These are phyloP conservation scores for Talaromyces sp. DNA, from an alignment of 2,329 filamentous ascomycete genomes.

Conservation along the genomic window DNA sequence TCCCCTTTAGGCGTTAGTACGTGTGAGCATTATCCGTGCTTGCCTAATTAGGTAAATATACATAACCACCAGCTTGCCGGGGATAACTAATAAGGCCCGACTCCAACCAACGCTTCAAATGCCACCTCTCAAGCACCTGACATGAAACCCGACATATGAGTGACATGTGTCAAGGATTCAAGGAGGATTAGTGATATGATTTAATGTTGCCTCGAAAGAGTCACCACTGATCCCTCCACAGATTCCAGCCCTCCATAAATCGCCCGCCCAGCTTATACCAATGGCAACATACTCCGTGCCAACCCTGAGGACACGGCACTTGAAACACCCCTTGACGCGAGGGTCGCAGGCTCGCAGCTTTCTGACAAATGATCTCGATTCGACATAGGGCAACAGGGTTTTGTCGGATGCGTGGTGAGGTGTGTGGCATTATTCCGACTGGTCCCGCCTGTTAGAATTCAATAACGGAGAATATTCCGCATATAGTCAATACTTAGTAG, in stretches of 20 bases:
- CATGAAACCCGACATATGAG: background rate
- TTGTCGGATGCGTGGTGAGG: background rate
- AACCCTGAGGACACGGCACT: background rate
- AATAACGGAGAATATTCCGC: background rate
- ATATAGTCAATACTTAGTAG: background rate
- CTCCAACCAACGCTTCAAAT: background rate
- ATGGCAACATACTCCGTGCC: background rate
- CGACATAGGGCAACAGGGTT: background rate
- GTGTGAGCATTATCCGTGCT: background rate
- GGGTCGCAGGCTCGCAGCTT: background rate
- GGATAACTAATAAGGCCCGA: background rate
- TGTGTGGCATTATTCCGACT: background rate
- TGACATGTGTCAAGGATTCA: background rate
- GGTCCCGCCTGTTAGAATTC: background rate
- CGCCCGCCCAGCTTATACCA: background rate
- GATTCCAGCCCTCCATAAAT: background rate
- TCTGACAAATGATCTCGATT: background rate
- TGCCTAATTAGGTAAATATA: conserved; percentile 1
- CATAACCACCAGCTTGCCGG: background rate
- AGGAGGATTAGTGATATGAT: background rate
- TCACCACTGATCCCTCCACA: background rate
- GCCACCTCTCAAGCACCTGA: background rate
- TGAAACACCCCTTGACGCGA: background rate
- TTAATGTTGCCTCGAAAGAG: background rate
- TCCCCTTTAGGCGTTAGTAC: background rate